Base-by-base conservation (phyloP, 75 land plant genomes). In the Chamaecyparis obtusa region DNA sequence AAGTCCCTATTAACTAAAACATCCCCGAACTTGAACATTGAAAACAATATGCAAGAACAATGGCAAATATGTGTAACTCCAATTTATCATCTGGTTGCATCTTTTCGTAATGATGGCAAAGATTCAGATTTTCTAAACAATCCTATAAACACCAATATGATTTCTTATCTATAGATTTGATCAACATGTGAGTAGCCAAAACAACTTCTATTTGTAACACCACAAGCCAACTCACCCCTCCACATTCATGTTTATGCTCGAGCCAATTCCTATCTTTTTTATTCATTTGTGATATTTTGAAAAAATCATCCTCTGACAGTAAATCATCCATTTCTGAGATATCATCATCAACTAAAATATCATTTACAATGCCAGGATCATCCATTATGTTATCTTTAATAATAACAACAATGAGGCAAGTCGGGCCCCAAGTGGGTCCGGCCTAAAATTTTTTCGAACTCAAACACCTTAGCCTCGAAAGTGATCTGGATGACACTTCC, bases 191-290 rank as follows among this genome's bases (percentile, higher is more conserved):
- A 41, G 95, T 93, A 86, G 98, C 96, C 88, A 97, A 86, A 88
- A 93, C 92, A 72, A 86, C 88, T 69, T 96, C 98, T 64, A 92
- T 46, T 37, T 97, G 99, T 84, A 97, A 90, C 51, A 95, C 94
- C 46, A 89, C 91, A 88, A 96, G 89, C 99, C 99, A 96, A n/a
- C 92, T 77, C 35, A 87, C 89, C 54, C 99, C 99, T 84, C 90
- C 87, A 91, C 99, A 97, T 86, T 97, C 99, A 89, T 92, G 94
- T 72, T 55, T 90, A 86, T 96, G 99, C 87, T 97, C 96, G 69
- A 86, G 57, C 57, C 72, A 43, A 13, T 80, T 46, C 27, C 78
- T 86, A 85, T 7, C 7, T 0, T 27, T 57, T 48, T 24, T 15
- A 33, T 90, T 49, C n/a, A 32, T 85, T 24, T 11, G 41, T 35